Conservation (phyloP, 2,329 filamentous ascomycete genomes). For the Xylaria multiplex region DNA sequence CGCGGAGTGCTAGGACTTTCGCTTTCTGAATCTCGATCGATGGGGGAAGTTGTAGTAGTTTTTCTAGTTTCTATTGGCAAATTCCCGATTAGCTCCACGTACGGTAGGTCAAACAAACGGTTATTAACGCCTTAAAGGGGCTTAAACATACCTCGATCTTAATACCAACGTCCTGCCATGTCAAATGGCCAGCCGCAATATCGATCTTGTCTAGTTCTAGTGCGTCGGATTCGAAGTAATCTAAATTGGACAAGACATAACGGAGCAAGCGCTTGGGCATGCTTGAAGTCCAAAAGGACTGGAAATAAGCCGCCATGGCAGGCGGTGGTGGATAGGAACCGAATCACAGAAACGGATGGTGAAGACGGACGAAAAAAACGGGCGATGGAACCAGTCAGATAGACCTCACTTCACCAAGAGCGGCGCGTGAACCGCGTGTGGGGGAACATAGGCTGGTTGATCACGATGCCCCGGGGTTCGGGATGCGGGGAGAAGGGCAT, state of each 20-base stretch:
- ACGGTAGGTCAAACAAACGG: constrained; percentile 10
- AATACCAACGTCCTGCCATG: constrained; percentile 86
- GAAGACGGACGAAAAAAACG: constrained; percentile 17
- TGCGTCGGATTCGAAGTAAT: constrained; percentile 87
- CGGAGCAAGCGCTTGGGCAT: constrained; percentile 91
- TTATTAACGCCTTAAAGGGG: not conserved
- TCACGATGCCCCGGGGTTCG: constrained; percentile 46
- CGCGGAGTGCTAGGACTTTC: constrained; percentile 76
- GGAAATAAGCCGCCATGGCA: constrained; percentile 78
- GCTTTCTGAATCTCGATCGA: constrained; percentile 78
- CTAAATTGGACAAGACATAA: constrained; percentile 83
- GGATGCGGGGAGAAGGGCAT: constrained; percentile 50
- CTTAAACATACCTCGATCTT: constrained; percentile 72
- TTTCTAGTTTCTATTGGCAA: constrained; percentile 76
- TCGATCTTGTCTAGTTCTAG: constrained; percentile 88
- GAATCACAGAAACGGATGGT: constrained; percentile 19
- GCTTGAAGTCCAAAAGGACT: constrained; percentile 70
- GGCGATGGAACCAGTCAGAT: constrained; percentile 22
- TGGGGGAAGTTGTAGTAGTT: constrained; percentile 77
- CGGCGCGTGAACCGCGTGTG: constrained; percentile 44
- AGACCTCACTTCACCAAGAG: constrained; percentile 30
- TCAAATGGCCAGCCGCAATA: constrained; percentile 81
- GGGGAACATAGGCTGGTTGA: constrained; percentile 41
- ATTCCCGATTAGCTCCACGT: constrained; percentile 40
- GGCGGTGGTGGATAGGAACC: constrained; percentile 21